Base-by-base conservation (phyloP, 441 rosid genomes). In the Bruguiera hainesii region DNA sequence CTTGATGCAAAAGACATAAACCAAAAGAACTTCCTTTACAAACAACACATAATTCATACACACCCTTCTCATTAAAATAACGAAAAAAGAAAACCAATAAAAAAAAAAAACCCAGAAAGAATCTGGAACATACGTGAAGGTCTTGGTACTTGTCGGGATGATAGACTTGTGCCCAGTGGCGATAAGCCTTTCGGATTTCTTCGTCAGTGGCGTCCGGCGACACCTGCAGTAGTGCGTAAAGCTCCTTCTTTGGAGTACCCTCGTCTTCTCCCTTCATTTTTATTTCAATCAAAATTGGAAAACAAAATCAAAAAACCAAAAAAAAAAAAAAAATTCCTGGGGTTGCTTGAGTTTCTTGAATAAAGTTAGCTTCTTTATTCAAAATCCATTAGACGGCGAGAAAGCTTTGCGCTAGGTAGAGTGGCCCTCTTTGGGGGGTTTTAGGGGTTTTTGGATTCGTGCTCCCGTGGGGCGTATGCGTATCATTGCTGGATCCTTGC, bases 161-260 rank as follows among this genome's bases (percentile, higher is more conserved):
- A 71, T 95, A 95, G 35, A 95, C 87, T 84, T 92, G 99, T 51
- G 99, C 99, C 96, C 92, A 92, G 61, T 90, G 96, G 28, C 95
- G 98, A 77, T 95, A 90, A 68, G 99, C 87, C 68, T 81, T 89
- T 59, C 87, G 76, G 76, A 95, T 90, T 80, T 95, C 98, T 78
- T 95, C 98, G 59, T 86, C 84, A 75, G 98, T 80, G 28, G 99
- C 97, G 5, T 86, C 93, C 26, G 98, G 99, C 3, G 99, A 87
- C 8, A 95, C 79, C 76, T 95, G 91, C 26, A 95, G 77, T 20
- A 89, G 80, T 0, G 96, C 98, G 76, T 95, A 95, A 33, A 95
- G 90, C 59, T 95, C 91, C 78, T 85, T 79, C 57, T 83, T 80
- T 1, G 82, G 93, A 4, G 86, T 79, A 7, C 86, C 90, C 8